Evolutionary conservation across 2,329 filamentous ascomycete genomes (phyloP), one percentile per base, ranked within the genome.

Genomic region (Alternaria sp.): DNA sequence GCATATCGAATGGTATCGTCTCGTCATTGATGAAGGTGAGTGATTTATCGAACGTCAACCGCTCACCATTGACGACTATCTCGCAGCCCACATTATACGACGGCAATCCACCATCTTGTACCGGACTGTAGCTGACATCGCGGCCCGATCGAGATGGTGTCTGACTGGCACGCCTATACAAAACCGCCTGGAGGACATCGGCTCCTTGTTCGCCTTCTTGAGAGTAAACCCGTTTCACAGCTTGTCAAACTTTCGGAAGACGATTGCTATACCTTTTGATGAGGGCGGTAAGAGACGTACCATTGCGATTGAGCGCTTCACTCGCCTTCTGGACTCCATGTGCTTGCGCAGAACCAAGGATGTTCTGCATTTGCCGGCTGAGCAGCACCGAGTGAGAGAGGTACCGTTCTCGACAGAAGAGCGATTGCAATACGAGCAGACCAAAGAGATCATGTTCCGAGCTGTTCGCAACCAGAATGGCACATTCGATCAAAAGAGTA

Each of bases 171-270:
- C 76, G 0, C 86, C 85, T 0, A 83, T 88, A 23, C 86, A 88
- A 61, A 88, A 88, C 65, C 77, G 75, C 2, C 76, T 88, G 0
- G 82, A 83, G 7, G 86, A 88, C 52, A 79, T 88, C 4, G 85
- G 83, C 0, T 80, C 85, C 0, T 75, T 88, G 0, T 80, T 87
- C 45, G 77, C 81, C 1, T 87, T 88, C 63, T 69, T 87, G 21
- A 73, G 78, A 46, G 78, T 82, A 1, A 73, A 75, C 19, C 82
- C 80, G 1, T 83, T 86, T 61, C 73, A 82, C 30, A 81, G 72
- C n/a, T 62, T 79, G 5, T 69, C 76, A 2, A 74, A 67, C 5
- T 86, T 86, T 61, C 80, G 83, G 3, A 77, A 78, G n/a, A 81
- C 73, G 52, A 83, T 87, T n/a, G 76, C 76, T 2, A 59, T 72